Evolutionary conservation across 306 rosid genomes (phyloP).

Genomic region (Medicago truncatula): MtrunA17r5.0-ANR NC_053047.1:32811001-32811500

Average conservation of each 20-base stretch:
- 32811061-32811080: neutral
- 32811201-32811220: neutral
- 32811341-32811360: slow-evolving; percentile 91
- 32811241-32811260: neutral
- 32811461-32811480: slow-evolving; percentile 61
- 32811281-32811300: slow-evolving; percentile 3
- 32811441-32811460: slow-evolving; percentile 78
- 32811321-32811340: slow-evolving; percentile 81
- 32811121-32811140: neutral
- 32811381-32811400: slow-evolving; percentile 94
- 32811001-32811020: neutral
- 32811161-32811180: neutral
- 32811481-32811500: slow-evolving; percentile 51
- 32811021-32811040: neutral
- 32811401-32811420: slow-evolving; percentile 86
- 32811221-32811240: neutral
- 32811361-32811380: slow-evolving; percentile 96
- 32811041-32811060: too few relatives aligned
- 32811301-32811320: slow-evolving; percentile 69
- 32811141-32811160: neutral
- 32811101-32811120: neutral
- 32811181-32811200: neutral
- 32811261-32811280: neutral
- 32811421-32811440: slow-evolving; percentile 76
- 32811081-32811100: neutral